phyloP scores from a whole-genome alignment of 768 basidiomycete genomes.

The Pulveroboletus sp. region DNA sequence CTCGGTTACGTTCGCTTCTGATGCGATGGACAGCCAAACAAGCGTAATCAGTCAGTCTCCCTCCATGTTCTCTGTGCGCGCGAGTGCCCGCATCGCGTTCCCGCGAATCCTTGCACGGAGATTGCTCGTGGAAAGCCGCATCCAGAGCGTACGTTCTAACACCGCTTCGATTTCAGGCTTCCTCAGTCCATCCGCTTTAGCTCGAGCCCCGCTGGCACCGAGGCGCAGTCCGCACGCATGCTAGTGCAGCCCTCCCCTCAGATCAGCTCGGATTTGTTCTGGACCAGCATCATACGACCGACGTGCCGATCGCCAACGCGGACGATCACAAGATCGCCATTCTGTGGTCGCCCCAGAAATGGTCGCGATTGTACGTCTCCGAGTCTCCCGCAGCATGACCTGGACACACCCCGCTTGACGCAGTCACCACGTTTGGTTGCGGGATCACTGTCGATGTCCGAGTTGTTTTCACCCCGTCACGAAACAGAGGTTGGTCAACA shows the following conservation, averaged over 20 bases:
- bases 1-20: no score
- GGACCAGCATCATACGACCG: conserved; percentile 14
- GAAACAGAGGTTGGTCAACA: conserved; percentile 85
- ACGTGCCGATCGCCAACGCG: conserved; percentile 50
- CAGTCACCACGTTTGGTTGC: conserved; percentile 90
- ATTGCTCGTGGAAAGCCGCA: no score
- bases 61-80: no score
- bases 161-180: neutral
- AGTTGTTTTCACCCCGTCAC: conserved; percentile 84
- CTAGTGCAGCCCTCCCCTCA: conserved; percentile 20
- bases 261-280: conserved; percentile 28
- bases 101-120: no score
- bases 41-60: no score
- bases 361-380: conserved; percentile 71
- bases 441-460: conserved; percentile 89
- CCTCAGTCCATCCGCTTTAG: no score
- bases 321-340: conserved; percentile 62
- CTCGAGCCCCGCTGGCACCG: neutral
- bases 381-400: no score
- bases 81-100: no score
- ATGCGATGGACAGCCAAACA: no score
- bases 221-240: conserved; percentile 2
- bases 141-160: neutral
- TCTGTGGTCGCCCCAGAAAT: conserved; percentile 66
- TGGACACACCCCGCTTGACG: neutral